phyloP scores from a whole-genome alignment of 2,329 filamentous ascomycete genomes.

The Fusarium oxysporum region DNA sequence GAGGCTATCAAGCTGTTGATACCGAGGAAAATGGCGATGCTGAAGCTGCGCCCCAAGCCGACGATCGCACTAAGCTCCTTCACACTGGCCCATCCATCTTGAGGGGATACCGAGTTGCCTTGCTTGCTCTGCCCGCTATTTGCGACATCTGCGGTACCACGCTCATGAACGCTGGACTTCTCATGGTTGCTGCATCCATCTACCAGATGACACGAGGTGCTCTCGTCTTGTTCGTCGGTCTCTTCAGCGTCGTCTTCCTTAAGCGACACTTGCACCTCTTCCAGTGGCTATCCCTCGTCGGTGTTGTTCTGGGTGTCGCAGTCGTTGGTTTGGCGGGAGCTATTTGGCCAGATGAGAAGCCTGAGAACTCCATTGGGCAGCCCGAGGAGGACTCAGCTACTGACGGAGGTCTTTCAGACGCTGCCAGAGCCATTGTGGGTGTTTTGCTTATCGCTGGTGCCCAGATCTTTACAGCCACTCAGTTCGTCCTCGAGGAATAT shows the following conservation, averaged over 20 bases:
- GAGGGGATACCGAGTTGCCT: constrained; percentile 74
- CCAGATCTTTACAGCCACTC: constrained; percentile 95
- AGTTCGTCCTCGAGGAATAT: constrained; percentile 96
- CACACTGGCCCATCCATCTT: constrained; percentile 72
- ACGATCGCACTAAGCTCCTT: constrained; percentile 50
- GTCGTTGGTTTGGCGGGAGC: constrained; percentile 91
- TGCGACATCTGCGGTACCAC: constrained; percentile 97
- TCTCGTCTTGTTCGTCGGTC: constrained; percentile 91
- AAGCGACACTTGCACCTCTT: constrained; percentile 83
- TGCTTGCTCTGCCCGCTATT: constrained; percentile 87
- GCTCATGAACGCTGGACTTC: constrained; percentile 93
- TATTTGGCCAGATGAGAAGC: constrained; percentile 77
- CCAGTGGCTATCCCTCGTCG: constrained; percentile 90
- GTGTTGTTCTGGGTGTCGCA: constrained; percentile 89
- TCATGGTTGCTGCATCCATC: constrained; percentile 94
- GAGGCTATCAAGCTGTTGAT: constrained; percentile 75
- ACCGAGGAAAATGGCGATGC: constrained; percentile 60
- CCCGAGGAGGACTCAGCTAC: constrained; percentile 54
- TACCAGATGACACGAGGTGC: constrained; percentile 99
- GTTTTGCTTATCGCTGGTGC: constrained; percentile 92
- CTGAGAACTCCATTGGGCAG: constrained; percentile 48
- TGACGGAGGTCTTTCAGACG: constrained; percentile 53
- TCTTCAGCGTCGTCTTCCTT: constrained; percentile 94
- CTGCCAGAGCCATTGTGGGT: constrained; percentile 75
- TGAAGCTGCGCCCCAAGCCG: constrained; percentile 56